Evolutionary conservation across 1,284 basidiomycete species (phyloP), one percentile per base, ranked within the genome.

Genomic region (Cryptococcus sp.): DNA sequence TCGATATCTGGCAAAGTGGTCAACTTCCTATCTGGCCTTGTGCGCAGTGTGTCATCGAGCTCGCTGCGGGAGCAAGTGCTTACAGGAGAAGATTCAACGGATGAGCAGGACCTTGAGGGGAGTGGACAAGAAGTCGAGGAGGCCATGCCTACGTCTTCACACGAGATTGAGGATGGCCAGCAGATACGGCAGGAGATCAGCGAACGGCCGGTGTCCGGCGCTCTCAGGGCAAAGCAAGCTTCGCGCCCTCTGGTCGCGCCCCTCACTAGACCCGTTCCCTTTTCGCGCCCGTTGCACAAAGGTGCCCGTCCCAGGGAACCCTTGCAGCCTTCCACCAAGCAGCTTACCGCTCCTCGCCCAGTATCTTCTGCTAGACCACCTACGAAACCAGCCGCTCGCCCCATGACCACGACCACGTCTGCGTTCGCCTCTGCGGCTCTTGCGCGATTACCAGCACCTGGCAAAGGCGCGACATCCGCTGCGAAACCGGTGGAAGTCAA

Each of bases 401-500:
- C 55, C 30, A 38, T 53, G 5, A 62, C 53, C 13, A 38, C 55
- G 5, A 62, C 53, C 13, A 48, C 54, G 1, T 65, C 70, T 0
- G 58, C 69, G 0, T 71, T 73, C 57, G 61, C 68, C 2, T 59
- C 65, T 7, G 64, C 67, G 5, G 69, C 67, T 1, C 55, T 75
- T 0, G 67, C 70, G 1, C 60, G 65, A 2, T 58, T 72, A 1
- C 70, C 71, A 1, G 61, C 64, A 25, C 66, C 67, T 1, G 68
- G 67, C 1, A 64, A 60, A 48, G 67, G 68, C 3, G 50, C 62
- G 6, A 56, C 61, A 4, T 39, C 56, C 0, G 55, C 63, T 2
- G 60, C 51, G 17, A 49, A 56, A 38, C 66, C 67, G 1, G 52
- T 67, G 27, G 53, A 22, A 2, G 57, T 75, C 2, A 56, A 61